phyloP scores from a whole-genome alignment of 2,329 filamentous ascomycete species.

The Dichotomopilus funicola region DNA sequence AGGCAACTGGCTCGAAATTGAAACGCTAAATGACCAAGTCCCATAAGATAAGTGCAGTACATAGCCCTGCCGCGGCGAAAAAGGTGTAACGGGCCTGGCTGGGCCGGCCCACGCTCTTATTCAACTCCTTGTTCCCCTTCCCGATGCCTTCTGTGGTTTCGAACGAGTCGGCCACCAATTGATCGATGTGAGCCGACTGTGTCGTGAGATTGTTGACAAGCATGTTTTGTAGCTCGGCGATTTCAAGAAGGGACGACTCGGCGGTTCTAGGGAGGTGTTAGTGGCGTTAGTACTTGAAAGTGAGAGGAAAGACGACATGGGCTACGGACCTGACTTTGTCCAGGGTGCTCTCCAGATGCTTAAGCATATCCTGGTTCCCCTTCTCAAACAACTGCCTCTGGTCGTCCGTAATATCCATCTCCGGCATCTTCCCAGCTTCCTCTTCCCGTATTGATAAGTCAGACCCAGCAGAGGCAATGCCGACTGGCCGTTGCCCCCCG shows the following conservation, averaged over 20 bases:
- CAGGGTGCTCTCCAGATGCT: slow-evolving; percentile 88
- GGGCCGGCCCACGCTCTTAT: slow-evolving; percentile 66
- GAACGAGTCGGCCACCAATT: slow-evolving; percentile 77
- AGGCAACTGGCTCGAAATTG: too few species aligned
- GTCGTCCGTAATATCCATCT: slow-evolving; percentile 61
- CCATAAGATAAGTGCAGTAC: slow-evolving; percentile 69
- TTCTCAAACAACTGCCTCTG: slow-evolving; percentile 90
- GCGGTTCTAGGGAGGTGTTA: slow-evolving; percentile 54
- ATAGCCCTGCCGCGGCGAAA: slow-evolving; percentile 70
- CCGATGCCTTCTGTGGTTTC: slow-evolving; percentile 80
- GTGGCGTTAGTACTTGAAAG: not conserved
- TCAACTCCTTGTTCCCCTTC: slow-evolving; percentile 84
- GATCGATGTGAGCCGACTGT: slow-evolving; percentile 83
- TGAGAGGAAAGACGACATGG: not conserved
- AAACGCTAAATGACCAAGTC: slow-evolving; percentile 54
- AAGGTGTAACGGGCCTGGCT: slow-evolving; percentile 74
- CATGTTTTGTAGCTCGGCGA: slow-evolving; percentile 83
- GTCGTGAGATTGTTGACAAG: slow-evolving; percentile 78
- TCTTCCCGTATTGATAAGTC: slow-evolving; percentile 15
- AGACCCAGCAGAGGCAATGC: not conserved
- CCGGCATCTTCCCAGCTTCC: slow-evolving; percentile 21
- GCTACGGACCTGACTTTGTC: slow-evolving; percentile 82
- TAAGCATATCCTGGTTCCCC: slow-evolving; percentile 87
- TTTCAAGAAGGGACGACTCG: slow-evolving; percentile 85
- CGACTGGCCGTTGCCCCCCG: not conserved